These are phyloP conservation scores for Vitis amurensis DNA, from an alignment of 164 flowering plant genomes.

Conservation along the genomic window DNA sequence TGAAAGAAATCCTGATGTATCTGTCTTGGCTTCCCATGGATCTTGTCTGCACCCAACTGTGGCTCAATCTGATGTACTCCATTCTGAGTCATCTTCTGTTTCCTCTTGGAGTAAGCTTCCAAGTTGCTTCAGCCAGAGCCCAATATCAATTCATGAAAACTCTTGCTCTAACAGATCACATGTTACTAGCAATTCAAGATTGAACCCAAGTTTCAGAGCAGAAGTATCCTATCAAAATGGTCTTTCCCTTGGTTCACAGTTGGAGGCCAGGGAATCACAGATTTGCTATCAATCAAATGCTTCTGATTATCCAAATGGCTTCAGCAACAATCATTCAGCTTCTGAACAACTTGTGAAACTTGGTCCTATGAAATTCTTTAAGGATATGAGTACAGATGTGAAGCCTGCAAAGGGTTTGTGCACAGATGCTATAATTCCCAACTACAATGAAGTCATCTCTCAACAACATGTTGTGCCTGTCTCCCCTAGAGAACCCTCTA, in stretches of 20 bases:
- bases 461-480: neutral
- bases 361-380: slow-evolving; percentile 2
- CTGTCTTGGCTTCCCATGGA: slow-evolving; percentile 17
- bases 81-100: slow-evolving; percentile 22
- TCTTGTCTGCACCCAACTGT: slow-evolving; percentile 10
- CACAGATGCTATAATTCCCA: neutral
- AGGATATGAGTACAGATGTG: neutral
- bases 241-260: slow-evolving; percentile 9
- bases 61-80: slow-evolving; percentile 15
- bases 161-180: slow-evolving; percentile 19
- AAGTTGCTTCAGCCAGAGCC: slow-evolving; percentile 16
- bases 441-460: neutral
- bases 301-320: slow-evolving; percentile 13
- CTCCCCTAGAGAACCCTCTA: too few relatives aligned
- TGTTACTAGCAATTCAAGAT: slow-evolving; percentile 5
- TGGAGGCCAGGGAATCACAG: slow-evolving; percentile 21
- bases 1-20: slow-evolving; percentile 24
- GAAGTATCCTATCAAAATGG: slow-evolving; percentile 26
- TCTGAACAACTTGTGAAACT: slow-evolving; percentile 23
- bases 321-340: slow-evolving; percentile 10
- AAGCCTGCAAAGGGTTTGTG: neutral
- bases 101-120: slow-evolving; percentile 30
- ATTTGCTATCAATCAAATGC: neutral
- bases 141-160: slow-evolving; percentile 22
- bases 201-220: slow-evolving; percentile 14